Evolutionary conservation across 2,329 filamentous ascomycete genomes (phyloP).

Genomic region (Massarina eburnea): DNA sequence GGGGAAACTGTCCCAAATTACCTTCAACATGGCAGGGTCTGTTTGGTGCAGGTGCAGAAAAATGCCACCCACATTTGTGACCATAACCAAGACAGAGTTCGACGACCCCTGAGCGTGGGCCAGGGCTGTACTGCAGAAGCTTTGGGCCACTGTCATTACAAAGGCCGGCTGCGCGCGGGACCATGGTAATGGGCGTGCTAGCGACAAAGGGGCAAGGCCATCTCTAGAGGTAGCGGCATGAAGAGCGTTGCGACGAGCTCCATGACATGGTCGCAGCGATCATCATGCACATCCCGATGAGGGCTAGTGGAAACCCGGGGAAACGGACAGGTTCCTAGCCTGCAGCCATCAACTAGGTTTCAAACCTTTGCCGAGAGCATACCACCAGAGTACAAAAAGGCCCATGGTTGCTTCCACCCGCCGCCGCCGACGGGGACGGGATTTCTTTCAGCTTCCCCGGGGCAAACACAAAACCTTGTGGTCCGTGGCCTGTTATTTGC

Average conservation of each 20-base stretch:
- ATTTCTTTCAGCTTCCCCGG: constrained; percentile 30
- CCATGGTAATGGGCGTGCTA: constrained; percentile 39
- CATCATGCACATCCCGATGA: constrained; percentile 32
- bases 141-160: constrained; percentile 25
- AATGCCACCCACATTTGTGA: background rate
- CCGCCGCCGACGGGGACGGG: constrained; percentile 29
- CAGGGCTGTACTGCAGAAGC: constrained; percentile 32
- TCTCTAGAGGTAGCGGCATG: constrained; percentile 25
- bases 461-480: constrained; percentile 29
- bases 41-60: constrained; percentile 11
- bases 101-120: constrained; percentile 39
- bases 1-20: constrained; percentile 25
- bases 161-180: constrained; percentile 35
- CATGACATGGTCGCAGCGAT: constrained; percentile 40
- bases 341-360: constrained; percentile 6
- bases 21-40: constrained; percentile 30
- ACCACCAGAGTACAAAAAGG: background rate
- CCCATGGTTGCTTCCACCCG: background rate
- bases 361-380: constrained; percentile 19
- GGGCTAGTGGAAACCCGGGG: constrained; percentile 28
- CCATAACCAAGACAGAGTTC: constrained; percentile 6
- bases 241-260: constrained; percentile 35
- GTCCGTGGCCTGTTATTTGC: constrained; percentile 17
- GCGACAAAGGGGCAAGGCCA: constrained; percentile 33
- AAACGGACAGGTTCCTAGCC: constrained; percentile 26